Evolutionary conservation across 768 basidiomycete species (phyloP).

Genomic region (Tylopilus sp.): DNA sequence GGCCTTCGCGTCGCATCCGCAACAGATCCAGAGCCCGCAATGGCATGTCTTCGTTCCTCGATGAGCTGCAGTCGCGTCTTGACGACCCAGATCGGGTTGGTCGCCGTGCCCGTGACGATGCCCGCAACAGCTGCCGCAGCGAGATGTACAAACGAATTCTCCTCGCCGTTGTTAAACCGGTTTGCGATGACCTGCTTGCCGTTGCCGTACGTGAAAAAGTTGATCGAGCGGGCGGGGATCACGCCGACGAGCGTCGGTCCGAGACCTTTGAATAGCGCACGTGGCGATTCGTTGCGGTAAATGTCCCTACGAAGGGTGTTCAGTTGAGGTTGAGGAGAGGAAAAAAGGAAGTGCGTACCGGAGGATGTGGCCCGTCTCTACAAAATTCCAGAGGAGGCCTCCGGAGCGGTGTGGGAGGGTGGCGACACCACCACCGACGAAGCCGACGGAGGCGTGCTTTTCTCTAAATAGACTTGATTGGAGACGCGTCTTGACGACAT

Average conservation of each 20-base stretch:
- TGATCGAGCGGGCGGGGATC: constrained; percentile 93
- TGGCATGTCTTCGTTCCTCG: constrained; percentile 25
- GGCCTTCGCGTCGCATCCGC: constrained; percentile 8
- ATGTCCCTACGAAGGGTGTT: constrained; percentile 63
- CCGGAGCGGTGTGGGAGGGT: constrained; percentile 33
- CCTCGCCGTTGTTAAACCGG: constrained; percentile 67
- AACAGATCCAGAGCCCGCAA: neutral
- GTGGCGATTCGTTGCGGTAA: constrained; percentile 81
- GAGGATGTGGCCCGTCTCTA: constrained; percentile 89
- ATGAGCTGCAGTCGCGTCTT: constrained; percentile 91
- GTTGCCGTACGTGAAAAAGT: constrained; percentile 97
- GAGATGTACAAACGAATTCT: constrained; percentile 86
- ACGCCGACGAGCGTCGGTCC: constrained; percentile 94
- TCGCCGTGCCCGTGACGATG: constrained; percentile 80
- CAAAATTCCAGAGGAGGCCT: constrained; percentile 85
- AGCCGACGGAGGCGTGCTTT: constrained; percentile 35
- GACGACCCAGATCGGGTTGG: constrained; percentile 99
- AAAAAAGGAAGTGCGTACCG: constrained; percentile 44
- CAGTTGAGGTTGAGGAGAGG: neutral
- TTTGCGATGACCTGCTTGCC: constrained; percentile 90
- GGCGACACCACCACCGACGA: constrained; percentile 32
- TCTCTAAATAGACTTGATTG: constrained; percentile 83
- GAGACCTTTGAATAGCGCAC: constrained; percentile 91
- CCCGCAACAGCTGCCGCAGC: constrained; percentile 84
- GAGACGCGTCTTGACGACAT: constrained; percentile 96